phyloP scores from a whole-genome alignment of 768 basidiomycete genomes.

The Kwoniella heveanensis region DNA sequence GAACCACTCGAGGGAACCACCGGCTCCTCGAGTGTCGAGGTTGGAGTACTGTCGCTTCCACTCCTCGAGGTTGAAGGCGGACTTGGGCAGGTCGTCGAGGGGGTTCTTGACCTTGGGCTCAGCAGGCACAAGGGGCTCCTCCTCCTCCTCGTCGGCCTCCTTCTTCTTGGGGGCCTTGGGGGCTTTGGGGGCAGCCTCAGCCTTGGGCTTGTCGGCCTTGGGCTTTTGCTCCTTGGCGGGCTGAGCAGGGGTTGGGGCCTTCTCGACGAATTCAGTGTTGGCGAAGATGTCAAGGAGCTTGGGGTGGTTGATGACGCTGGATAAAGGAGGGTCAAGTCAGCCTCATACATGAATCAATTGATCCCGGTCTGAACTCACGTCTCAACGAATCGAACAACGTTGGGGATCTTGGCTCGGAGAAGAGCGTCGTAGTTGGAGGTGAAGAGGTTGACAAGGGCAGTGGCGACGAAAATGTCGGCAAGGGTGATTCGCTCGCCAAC shows the following conservation, averaged over 20 bases:
- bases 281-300: constrained; percentile 70
- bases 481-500: constrained; percentile 92
- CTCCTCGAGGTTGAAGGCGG: constrained; percentile 63
- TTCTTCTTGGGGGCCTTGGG: constrained; percentile 55
- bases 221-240: constrained; percentile 68
- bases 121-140: constrained; percentile 69
- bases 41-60: constrained; percentile 99
- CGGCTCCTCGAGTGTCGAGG: constrained; percentile 77
- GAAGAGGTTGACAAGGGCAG: constrained; percentile 64
- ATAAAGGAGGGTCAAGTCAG: not conserved
- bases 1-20: constrained; percentile 92
- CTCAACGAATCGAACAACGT: constrained; percentile 80
- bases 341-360: not conserved
- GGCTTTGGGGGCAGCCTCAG: constrained; percentile 44
- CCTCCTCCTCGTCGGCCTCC: constrained; percentile 66
- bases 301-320: constrained; percentile 73
- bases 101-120: constrained; percentile 95
- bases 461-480: constrained; percentile 77
- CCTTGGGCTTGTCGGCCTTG: constrained; percentile 42
- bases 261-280: constrained; percentile 66
- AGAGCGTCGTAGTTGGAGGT: constrained; percentile 66
- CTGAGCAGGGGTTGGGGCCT: constrained; percentile 67
- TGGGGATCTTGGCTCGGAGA: constrained; percentile 68
- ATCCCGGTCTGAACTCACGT: constrained; percentile 58
- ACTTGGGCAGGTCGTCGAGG: constrained; percentile 78